Base-by-base conservation (phyloP, 805 yeast genomes). In the Candida silvicultrix region DNA sequence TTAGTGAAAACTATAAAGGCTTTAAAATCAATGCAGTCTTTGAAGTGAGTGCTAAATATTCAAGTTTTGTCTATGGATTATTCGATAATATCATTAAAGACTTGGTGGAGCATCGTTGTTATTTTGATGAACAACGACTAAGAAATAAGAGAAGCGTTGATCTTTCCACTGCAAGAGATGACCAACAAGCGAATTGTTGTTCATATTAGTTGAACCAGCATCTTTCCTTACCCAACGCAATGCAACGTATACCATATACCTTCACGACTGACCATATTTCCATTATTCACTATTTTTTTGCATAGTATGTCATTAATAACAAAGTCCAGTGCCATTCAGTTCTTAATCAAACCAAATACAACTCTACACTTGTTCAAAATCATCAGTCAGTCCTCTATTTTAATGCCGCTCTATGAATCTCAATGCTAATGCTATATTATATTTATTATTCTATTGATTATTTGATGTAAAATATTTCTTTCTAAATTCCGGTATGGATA, bases 41-140 rank as follows among this genome's bases (percentile, higher is more conserved):
- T 50, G 78, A 73, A 55, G 74, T 73, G 16, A 72, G 74, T 49
- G 75, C 77, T 23, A 71, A 68, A 53, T 67, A 70, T 60, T 60
- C 66, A 6, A 58, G 59, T 38, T 59, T 67, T 4, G 71, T 69
- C 0, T 66, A 68, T 40, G 60, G 67, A 8, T 61, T 70, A 10
- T 67, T 72, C 48, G 68, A 66, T 46, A 52, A 58, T 16, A 60
- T 71, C 6, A 62, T 72, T 14, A 63, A 65, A 37, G 72, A 72
- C 45, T 54, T 72, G n/a, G 67, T 71, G 5, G 67, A 68, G 36
- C 60, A 66, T 47, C 61, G 69, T 5, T 67, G 69, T 50, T 68
- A 66, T 48, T 69, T 69, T 42, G 67, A 60, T 34, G 62, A 58
- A 16, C 45, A 50, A 31, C 47, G 48, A 35, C 47, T 61, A 29